Evolutionary conservation across 2,329 filamentous ascomycete species (phyloP).

Genomic region (Cercospora nicotianae): DNA sequence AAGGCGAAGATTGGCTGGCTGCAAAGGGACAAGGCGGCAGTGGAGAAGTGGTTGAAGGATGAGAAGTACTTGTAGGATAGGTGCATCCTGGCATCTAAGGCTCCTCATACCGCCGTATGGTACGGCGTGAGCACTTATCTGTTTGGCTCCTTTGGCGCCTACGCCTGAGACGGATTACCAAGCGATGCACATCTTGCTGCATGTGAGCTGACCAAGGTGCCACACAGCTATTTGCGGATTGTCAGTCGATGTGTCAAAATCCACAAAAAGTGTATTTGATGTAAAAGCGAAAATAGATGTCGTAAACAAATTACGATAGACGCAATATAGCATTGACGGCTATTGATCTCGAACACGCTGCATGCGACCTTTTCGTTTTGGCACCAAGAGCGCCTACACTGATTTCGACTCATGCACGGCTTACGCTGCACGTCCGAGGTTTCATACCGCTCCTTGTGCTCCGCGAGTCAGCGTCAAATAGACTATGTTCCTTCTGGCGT

Average conservation of each 20-base stretch:
- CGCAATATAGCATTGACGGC: background rate
- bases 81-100: background rate
- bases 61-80: slow-evolving; percentile 58
- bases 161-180: background rate
- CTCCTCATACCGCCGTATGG: background rate
- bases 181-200: background rate
- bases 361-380: no score
- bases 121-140: no score
- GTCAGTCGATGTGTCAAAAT: background rate
- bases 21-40: slow-evolving; percentile 72
- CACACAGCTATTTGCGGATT: background rate
- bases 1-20: slow-evolving; percentile 83
- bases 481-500: slow-evolving; percentile 8
- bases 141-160: no score
- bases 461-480: slow-evolving; percentile 8
- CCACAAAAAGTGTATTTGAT: background rate
- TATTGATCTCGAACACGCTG: no score
- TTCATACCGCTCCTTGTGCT: background rate
- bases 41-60: slow-evolving; percentile 69
- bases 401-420: background rate
- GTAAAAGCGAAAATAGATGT: background rate
- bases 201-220: background rate
- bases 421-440: background rate
- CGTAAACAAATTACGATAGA: background rate
- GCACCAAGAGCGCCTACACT: background rate